Conservation (phyloP, 805 yeast genomes). For the Grigorovia yakushimaensis region DNA sequence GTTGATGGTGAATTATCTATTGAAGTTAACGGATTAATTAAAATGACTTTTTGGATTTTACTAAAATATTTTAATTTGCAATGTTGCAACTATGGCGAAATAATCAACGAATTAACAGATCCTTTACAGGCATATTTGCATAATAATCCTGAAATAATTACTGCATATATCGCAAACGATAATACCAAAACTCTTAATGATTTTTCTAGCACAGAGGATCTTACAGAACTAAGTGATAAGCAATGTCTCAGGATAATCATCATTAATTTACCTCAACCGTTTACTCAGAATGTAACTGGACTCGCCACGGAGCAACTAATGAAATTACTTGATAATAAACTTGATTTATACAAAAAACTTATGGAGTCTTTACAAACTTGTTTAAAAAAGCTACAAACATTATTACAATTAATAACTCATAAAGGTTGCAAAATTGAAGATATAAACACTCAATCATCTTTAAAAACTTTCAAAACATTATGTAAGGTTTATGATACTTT, state of each 20-base stretch:
- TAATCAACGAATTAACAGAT: slow-evolving; percentile 16
- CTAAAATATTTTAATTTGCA: slow-evolving; percentile 22
- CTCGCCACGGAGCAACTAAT: slow-evolving; percentile 6
- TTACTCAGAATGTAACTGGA: slow-evolving; percentile 9
- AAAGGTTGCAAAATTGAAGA: neutral
- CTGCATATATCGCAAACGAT: no score
- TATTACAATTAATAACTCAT: slow-evolving; percentile 6
- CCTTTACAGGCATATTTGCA: slow-evolving; percentile 16
- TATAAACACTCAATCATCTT: neutral
- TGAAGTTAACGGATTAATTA: slow-evolving; percentile 9
- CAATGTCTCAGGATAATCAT: slow-evolving; percentile 10
- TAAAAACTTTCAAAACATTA: slow-evolving; percentile 8
- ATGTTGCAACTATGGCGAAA: slow-evolving; percentile 15
- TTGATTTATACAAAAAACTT: slow-evolving; percentile 12
- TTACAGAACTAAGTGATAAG: slow-evolving; percentile 4
- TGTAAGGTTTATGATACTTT: slow-evolving; percentile 16
- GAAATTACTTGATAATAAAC: slow-evolving; percentile 8
- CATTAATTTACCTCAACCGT: slow-evolving; percentile 12
- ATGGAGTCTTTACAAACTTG: slow-evolving; percentile 10
- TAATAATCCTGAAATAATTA: no score
- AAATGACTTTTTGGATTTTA: slow-evolving; percentile 22
- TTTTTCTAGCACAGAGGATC: no score
- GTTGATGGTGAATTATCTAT: neutral
- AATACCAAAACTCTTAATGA: no score
- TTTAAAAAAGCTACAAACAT: slow-evolving; percentile 6